Percentiles rank a stretch among this genome's conserved stretches.
Evolutionary conservation across 1,284 basidiomycete genomes (phyloP).

Genomic region (Ceraceosorus bombacis): DNA sequence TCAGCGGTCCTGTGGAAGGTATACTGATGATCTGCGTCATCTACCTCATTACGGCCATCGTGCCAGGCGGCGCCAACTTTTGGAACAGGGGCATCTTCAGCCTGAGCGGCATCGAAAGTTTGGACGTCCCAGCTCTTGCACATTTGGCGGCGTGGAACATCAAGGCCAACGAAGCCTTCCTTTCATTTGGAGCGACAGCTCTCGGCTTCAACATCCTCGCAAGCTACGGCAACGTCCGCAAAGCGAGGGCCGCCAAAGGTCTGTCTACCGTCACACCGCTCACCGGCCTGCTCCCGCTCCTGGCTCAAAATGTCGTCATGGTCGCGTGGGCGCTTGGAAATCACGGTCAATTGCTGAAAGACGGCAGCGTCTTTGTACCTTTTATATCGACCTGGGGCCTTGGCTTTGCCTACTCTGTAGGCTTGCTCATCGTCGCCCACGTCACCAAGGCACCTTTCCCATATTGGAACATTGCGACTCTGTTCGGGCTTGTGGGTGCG

Average conservation of each 20-base stretch:
- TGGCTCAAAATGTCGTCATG: slow-evolving; percentile 63
- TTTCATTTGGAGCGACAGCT: slow-evolving; percentile 69
- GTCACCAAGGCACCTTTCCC: slow-evolving; percentile 79
- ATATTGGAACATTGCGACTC: slow-evolving; percentile 75
- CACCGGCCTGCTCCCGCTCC: slow-evolving; percentile 70
- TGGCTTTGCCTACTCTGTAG: slow-evolving; percentile 67
- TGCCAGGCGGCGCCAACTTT: slow-evolving; percentile 55
- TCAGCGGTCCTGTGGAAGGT: slow-evolving; percentile 93
- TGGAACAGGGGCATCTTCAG: slow-evolving; percentile 72
- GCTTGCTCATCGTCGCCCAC: slow-evolving; percentile 86
- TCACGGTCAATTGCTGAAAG: slow-evolving; percentile 24
- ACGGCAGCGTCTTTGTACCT: slow-evolving; percentile 61
- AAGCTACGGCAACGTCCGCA: slow-evolving; percentile 47
- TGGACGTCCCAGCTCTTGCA: slow-evolving; percentile 49
- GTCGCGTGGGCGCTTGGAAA: slow-evolving; percentile 65
- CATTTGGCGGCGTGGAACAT: slow-evolving; percentile 53
- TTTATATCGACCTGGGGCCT: slow-evolving; percentile 85
- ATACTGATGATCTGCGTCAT: slow-evolving; percentile 77
- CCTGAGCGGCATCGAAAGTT: slow-evolving; percentile 54
- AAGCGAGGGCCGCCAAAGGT: slow-evolving; percentile 18
- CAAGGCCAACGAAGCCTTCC: slow-evolving; percentile 76
- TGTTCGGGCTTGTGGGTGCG: slow-evolving; percentile 69
- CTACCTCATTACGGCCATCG: slow-evolving; percentile 62
- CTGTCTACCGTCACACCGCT: slow-evolving; percentile 57
- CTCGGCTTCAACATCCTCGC: slow-evolving; percentile 73